A percentile compares a stretch with the other conserved stretches of the same genome.
phyloP scores from a whole-genome alignment of 768 basidiomycete species.

The Tylopilus vinaceipallidus region DNA sequence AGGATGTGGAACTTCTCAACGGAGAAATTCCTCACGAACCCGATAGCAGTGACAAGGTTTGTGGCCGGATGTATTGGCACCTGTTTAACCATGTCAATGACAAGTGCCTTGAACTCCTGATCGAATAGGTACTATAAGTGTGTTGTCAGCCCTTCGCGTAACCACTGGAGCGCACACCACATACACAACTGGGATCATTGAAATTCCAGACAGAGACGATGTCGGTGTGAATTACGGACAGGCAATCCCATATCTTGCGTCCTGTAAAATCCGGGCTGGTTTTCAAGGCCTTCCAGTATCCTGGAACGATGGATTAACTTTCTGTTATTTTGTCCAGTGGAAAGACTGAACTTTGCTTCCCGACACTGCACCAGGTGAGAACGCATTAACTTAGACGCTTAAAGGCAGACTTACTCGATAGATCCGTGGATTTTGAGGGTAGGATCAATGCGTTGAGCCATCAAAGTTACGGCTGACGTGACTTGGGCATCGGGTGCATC shows the following conservation, averaged over 20 bases:
- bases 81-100: no score
- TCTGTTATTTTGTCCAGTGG: neutral
- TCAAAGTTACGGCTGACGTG: neutral
- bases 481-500: neutral
- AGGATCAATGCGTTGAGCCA: constrained; percentile 1
- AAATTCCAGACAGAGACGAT: neutral
- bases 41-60: no score
- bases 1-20: no score
- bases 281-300: neutral
- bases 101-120: no score
- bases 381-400: neutral
- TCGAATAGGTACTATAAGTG: neutral
- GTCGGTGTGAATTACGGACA: neutral
- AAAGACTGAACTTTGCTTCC: neutral
- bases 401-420: neutral
- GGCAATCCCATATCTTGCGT: neutral
- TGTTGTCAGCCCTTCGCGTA: neutral
- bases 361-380: neutral
- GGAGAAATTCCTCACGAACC: no score
- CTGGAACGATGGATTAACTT: neutral
- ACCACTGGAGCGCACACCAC: no score
- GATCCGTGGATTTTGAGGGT: neutral
- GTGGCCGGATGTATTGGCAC: no score
- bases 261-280: neutral
- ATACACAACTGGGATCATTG: no score